A percentile compares a stretch with the other conserved stretches of the same genome.
Evolutionary conservation across 2,329 filamentous ascomycete species (phyloP).

Genomic region (Juglanconis oblonga): DNA sequence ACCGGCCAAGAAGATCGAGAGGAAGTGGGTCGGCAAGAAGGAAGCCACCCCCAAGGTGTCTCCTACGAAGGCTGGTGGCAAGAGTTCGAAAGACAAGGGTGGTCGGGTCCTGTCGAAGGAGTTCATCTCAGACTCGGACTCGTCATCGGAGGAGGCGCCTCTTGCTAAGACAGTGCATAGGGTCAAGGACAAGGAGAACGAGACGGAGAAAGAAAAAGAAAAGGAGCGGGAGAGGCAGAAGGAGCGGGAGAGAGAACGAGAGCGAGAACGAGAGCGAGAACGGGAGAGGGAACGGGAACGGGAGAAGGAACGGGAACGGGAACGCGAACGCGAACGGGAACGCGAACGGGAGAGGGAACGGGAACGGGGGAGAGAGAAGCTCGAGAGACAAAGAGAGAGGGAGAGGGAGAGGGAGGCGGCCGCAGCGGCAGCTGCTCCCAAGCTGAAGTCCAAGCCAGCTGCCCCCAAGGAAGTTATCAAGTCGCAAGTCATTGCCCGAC

Average conservation of each 20-base stretch:
- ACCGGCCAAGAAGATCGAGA: slow-evolving; percentile 56
- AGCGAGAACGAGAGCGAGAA: not conserved
- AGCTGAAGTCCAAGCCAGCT: slow-evolving; percentile 36
- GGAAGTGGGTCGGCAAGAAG: slow-evolving; percentile 46
- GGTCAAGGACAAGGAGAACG: slow-evolving; percentile 19
- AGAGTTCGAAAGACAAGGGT: slow-evolving; percentile 32
- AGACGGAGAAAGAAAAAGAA: slow-evolving; percentile 7
- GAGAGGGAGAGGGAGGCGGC: slow-evolving; percentile 21
- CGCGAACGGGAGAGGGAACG: slow-evolving; percentile 21
- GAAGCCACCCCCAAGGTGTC: slow-evolving; percentile 34
- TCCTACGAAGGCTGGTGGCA: slow-evolving; percentile 37
- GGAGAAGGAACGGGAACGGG: slow-evolving; percentile 1
- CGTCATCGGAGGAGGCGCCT: slow-evolving; percentile 50
- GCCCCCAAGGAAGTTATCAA: slow-evolving; percentile 32
- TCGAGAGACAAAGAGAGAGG: slow-evolving; percentile 13
- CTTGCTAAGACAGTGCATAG: slow-evolving; percentile 33
- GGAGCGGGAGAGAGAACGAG: slow-evolving; percentile 2
- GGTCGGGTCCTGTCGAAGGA: slow-evolving; percentile 52
- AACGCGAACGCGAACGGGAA: slow-evolving; percentile 10
- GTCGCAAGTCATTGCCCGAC: slow-evolving; percentile 24
- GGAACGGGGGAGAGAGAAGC: slow-evolving; percentile 21
- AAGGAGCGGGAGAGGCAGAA: not conserved
- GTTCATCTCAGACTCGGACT: slow-evolving; percentile 54
- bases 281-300: not conserved
- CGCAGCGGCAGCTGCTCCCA: slow-evolving; percentile 16